Percentiles rank a stretch among this genome's conserved stretches.
phyloP scores from a whole-genome alignment of 139 green algal genomes.

The Coccomyxa sp. region DNA sequence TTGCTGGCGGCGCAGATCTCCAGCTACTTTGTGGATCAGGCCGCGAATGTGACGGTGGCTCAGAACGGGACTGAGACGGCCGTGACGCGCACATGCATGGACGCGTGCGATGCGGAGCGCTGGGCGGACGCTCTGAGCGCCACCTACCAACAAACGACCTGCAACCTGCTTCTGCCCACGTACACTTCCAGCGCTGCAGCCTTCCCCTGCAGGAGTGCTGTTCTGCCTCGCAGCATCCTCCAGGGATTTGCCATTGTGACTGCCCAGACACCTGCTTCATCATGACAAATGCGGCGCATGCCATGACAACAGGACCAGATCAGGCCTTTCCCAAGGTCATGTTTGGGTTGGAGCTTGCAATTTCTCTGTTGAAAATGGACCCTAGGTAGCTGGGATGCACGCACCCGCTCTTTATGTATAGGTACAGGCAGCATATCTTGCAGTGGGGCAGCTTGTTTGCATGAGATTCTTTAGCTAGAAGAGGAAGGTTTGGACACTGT shows the following conservation, averaged over 20 bases:
- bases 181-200: not conserved
- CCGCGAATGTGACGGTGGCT: not conserved
- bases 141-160: not conserved
- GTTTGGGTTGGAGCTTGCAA: too few species aligned
- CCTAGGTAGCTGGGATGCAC: too few species aligned
- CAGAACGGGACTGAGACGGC: too few species aligned
- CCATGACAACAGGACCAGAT: too few species aligned
- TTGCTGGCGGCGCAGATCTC: not conserved
- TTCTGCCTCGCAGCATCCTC: not conserved
- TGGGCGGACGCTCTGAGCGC: not conserved
- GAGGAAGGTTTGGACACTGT: too few species aligned
- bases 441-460: too few species aligned
- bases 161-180: not conserved
- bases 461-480: too few species aligned
- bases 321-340: too few species aligned
- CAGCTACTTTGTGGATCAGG: not conserved
- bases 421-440: too few species aligned
- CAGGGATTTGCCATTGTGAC: not conserved
- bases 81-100: not conserved
- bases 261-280: not conserved
- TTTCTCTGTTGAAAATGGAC: too few species aligned
- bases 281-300: too few species aligned
- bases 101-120: not conserved
- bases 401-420: too few species aligned
- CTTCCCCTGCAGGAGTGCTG: not conserved